Percentiles rank a stretch among this genome's conserved stretches.
Conservation (phyloP, 257 asterid genomes). For the Solanum habrochaites region DNA sequence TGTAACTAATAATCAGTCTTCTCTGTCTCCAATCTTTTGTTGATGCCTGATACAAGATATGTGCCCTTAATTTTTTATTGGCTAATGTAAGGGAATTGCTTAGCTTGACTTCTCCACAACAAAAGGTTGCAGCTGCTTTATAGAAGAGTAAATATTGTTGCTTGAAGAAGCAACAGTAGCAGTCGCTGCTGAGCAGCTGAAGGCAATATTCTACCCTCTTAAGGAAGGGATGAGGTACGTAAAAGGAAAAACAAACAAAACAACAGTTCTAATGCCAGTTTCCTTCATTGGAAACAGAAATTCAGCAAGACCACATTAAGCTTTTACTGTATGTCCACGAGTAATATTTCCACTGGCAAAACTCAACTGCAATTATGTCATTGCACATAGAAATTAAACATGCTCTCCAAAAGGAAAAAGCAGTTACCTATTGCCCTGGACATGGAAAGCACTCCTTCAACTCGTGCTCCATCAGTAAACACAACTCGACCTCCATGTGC, state of each 20-base stretch:
- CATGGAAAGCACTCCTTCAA: conserved; percentile 9
- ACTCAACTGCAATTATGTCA: background rate
- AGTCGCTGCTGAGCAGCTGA: background rate
- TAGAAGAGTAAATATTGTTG: background rate
- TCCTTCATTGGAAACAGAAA: background rate
- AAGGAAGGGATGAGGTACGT: background rate
- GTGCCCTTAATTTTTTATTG: background rate
- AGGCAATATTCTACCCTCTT: background rate
- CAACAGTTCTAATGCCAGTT: background rate
- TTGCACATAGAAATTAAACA: background rate
- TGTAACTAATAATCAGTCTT: background rate
- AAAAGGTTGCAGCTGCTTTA: background rate
- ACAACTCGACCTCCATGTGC: conserved; percentile 6
- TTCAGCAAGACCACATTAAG: background rate
- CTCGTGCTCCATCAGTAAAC: background rate
- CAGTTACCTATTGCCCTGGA: conserved; percentile 13
- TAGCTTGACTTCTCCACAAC: background rate
- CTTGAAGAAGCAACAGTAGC: background rate
- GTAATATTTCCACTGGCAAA: background rate
- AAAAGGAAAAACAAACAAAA: background rate
- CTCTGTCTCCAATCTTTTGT: background rate
- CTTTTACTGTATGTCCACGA: background rate
- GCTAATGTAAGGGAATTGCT: background rate
- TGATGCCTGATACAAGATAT: background rate
- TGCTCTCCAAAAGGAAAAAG: background rate